Evolutionary conservation across 202 grass and related monocot species (phyloP).

Genomic region (Alloteropsis angusta): DNA sequence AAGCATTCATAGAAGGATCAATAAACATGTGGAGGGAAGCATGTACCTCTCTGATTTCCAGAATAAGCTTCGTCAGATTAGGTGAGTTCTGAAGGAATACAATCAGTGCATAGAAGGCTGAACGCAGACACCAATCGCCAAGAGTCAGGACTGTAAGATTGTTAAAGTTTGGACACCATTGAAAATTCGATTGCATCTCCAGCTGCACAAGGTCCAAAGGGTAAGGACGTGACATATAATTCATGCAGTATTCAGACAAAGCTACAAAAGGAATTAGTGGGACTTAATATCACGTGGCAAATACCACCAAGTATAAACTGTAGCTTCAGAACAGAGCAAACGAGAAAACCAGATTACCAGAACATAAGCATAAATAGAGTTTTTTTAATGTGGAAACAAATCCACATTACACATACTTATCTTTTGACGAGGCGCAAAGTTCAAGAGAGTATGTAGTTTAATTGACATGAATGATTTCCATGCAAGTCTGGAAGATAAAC

Average conservation of each 20-base stretch:
- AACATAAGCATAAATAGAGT: no score
- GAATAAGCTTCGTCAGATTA: neutral
- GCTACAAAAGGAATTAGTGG: no score
- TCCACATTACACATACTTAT: neutral
- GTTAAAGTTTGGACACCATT: conserved; percentile 3
- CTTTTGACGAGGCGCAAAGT: neutral
- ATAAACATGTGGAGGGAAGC: neutral
- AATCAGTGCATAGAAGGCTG: neutral
- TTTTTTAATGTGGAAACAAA: no score
- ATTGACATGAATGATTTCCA: neutral
- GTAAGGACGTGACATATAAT: neutral
- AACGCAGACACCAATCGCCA: neutral
- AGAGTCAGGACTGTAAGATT: conserved; percentile 1
- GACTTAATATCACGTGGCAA: no score
- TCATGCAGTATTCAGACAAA: neutral
- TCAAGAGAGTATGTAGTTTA: neutral
- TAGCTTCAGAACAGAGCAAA: no score
- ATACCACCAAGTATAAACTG: no score
- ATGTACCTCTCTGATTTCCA: neutral
- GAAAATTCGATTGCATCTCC: neutral
- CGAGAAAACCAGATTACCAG: no score
- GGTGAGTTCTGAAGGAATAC: conserved; percentile 19
- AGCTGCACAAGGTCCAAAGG: neutral
- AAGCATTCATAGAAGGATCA: neutral
- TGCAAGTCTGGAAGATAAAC: neutral